phyloP scores from a whole-genome alignment of 2,329 filamentous ascomycete genomes.

The Aspergillus candidus region DNA sequence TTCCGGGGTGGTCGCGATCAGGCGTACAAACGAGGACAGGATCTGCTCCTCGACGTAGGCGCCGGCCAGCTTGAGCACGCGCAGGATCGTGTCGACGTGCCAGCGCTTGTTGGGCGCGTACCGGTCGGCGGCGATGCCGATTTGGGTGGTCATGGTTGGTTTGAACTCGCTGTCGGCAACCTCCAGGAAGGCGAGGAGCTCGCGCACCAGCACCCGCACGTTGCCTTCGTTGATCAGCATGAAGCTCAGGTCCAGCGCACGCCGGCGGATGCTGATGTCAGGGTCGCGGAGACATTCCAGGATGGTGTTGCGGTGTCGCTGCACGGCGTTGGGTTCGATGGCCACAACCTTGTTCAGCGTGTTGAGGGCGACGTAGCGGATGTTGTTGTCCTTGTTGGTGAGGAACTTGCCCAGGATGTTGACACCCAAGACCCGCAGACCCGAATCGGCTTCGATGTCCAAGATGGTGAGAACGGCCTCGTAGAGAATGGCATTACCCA shows the following conservation, averaged over 20 bases:
- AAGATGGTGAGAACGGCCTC: constrained; percentile 95
- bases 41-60: constrained; percentile 99
- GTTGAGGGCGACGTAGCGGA: constrained; percentile 94
- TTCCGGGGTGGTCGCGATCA: constrained; percentile 91
- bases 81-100: constrained; percentile 97
- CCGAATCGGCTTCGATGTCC: constrained; percentile 96
- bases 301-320: constrained; percentile 95
- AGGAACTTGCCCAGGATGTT: constrained; percentile 98
- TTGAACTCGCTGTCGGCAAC: constrained; percentile 99
- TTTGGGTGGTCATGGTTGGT: constrained; percentile 95
- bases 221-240: constrained; percentile 97
- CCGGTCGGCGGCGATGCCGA: constrained; percentile 91
- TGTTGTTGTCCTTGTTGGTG: constrained; percentile 98
- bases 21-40: constrained; percentile 87
- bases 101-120: constrained; percentile 96
- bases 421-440: constrained; percentile 85
- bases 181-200: constrained; percentile 90
- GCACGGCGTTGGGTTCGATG: constrained; percentile 94
- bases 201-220: constrained; percentile 85
- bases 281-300: constrained; percentile 92
- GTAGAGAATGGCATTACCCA: constrained; percentile 96
- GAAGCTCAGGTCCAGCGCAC: constrained; percentile 95
- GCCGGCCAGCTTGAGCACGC: constrained; percentile 86
- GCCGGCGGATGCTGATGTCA: constrained; percentile 92
- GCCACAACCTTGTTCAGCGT: constrained; percentile 97